Conservation (phyloP, 2,329 filamentous ascomycete genomes). For the Botrytis porri region DNA sequence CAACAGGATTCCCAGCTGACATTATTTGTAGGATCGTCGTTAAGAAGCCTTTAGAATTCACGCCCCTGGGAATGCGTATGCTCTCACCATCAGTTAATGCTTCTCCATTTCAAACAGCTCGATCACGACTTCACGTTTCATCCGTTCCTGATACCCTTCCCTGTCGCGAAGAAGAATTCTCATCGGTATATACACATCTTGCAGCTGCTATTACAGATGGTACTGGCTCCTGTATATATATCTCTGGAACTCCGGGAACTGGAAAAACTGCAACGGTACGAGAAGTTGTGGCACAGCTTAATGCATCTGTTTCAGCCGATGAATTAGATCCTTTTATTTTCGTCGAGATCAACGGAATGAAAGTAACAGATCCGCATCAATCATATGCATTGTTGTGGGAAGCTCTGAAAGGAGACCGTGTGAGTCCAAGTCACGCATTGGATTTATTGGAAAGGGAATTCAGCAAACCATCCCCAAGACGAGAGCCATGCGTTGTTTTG, state of each 20-base stretch:
- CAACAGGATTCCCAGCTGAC: constrained; percentile 2
- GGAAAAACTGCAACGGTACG: constrained; percentile 97
- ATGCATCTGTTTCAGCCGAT: constrained; percentile 81
- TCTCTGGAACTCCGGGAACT: constrained; percentile 96
- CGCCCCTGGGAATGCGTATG: constrained; percentile 83
- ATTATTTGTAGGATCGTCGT: constrained; percentile 55
- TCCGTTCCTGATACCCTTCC: constrained; percentile 86
- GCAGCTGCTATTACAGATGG: constrained; percentile 93
- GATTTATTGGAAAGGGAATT: constrained; percentile 92
- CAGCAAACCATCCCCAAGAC: constrained; percentile 80
- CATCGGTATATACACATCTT: constrained; percentile 86
- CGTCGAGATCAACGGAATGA: constrained; percentile 99
- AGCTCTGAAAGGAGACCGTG: constrained; percentile 86
- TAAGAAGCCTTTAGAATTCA: constrained; percentile 92
- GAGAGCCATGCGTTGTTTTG: constrained; percentile 91
- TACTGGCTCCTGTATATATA: constrained; percentile 95
- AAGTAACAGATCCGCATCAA: constrained; percentile 96
- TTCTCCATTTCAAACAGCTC: constrained; percentile 88
- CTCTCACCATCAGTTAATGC: constrained; percentile 73
- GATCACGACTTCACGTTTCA: constrained; percentile 86
- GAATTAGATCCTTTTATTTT: constrained; percentile 98
- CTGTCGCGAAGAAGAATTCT: constrained; percentile 89
- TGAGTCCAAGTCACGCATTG: constrained; percentile 86
- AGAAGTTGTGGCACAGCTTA: constrained; percentile 86
- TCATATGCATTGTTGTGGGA: constrained; percentile 96